Evolutionary conservation across 106 monocot species (phyloP).

Genomic region (Dioscorea alata): DNA sequence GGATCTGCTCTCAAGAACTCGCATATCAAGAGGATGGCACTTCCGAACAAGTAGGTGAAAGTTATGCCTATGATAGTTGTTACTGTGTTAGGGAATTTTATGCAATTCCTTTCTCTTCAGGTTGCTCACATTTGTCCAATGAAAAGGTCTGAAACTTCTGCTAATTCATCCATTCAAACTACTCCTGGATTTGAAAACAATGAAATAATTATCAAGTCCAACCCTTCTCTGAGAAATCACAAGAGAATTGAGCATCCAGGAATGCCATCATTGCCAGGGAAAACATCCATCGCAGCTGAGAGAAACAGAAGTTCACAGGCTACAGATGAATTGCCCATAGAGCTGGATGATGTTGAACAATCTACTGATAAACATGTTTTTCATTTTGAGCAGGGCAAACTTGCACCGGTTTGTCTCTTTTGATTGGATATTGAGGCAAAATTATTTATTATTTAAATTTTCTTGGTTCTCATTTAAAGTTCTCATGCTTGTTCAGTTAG

Average conservation of each 20-base stretch:
- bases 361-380: constrained; percentile 26
- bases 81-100: too few species aligned
- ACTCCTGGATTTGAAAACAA: constrained; percentile 8
- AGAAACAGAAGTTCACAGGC: constrained; percentile 1
- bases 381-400: constrained; percentile 16
- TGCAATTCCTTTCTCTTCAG: too few species aligned
- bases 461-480: too few species aligned
- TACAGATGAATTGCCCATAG: not conserved
- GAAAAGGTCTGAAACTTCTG: too few species aligned
- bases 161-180: too few species aligned
- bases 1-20: constrained; percentile 12
- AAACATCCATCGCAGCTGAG: not conserved
- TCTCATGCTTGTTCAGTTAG: constrained; percentile 22
- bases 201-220: not conserved
- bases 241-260: constrained; percentile 1
- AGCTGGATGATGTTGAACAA: constrained; percentile 15
- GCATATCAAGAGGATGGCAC: not conserved
- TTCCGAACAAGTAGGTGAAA: constrained; percentile 9
- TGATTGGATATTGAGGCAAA: too few species aligned
- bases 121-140: too few species aligned
- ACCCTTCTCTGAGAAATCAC: constrained; percentile 1
- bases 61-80: not conserved
- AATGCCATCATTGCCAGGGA: not conserved
- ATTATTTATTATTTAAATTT: too few species aligned
- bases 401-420: too few species aligned